These are phyloP conservation scores for Ustilago curta DNA, from an alignment of 1,284 basidiomycete species.

Conservation along the genomic window DNA sequence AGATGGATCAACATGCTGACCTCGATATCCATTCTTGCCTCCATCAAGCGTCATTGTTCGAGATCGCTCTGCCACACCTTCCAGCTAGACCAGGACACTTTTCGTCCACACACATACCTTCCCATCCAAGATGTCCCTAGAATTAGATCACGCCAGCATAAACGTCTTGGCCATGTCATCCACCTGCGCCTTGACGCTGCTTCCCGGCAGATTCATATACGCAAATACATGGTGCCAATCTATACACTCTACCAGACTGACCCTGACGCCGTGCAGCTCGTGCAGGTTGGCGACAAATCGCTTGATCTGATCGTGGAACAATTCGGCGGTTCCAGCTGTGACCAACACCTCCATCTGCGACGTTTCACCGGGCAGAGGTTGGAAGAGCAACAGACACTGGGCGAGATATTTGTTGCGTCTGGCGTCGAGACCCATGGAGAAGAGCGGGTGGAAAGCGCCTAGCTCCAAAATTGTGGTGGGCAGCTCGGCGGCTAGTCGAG, in stretches of 20 bases:
- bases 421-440: conserved; percentile 19
- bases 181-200: conserved; percentile 24
- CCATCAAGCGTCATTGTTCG: no score
- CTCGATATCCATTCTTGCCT: not conserved
- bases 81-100: not conserved
- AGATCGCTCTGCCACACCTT: not conserved
- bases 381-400: conserved; percentile 19
- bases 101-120: not conserved
- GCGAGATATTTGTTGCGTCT: conserved; percentile 23
- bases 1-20: not conserved
- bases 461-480: conserved; percentile 19
- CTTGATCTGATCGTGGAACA: conserved; percentile 33
- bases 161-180: conserved; percentile 40
- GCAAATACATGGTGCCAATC: conserved; percentile 45
- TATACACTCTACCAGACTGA: conserved; percentile 28
- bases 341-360: conserved; percentile 20
- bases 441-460: conserved; percentile 39
- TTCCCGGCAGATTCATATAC: conserved; percentile 30
- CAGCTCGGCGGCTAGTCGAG: conserved; percentile 19
- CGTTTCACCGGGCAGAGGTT: not conserved
- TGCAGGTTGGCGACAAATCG: conserved; percentile 18
- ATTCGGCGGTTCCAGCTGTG: conserved; percentile 27
- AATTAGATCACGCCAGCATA: conserved; percentile 21
- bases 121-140: not conserved
- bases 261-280: conserved; percentile 14